Evolutionary conservation across 768 basidiomycete genomes (phyloP).

Genomic region (Tricholoma sp.): DNA sequence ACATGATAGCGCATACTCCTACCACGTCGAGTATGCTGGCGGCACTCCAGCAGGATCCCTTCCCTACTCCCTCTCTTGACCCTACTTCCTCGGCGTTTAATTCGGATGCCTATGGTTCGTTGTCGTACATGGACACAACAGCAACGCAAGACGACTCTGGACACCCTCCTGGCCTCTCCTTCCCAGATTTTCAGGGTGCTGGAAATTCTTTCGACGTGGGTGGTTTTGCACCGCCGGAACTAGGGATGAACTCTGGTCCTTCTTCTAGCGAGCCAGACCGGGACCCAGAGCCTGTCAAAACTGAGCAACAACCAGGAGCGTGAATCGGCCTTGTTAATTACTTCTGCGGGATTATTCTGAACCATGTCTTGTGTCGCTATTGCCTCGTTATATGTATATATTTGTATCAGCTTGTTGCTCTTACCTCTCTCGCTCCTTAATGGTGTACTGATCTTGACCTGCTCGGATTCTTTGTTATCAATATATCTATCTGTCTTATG

Average conservation of each 20-base stretch:
- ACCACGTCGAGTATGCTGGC: conserved; percentile 91
- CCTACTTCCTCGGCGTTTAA: conserved; percentile 56
- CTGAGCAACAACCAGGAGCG: conserved; percentile 44
- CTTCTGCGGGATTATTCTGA: conserved; percentile 7
- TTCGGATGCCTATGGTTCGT: conserved; percentile 61
- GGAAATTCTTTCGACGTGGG: conserved; percentile 66
- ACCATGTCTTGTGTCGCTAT: conserved; percentile 13
- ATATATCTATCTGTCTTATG: conserved; percentile 26
- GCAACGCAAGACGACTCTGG: conserved; percentile 60
- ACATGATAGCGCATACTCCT: conserved; percentile 73
- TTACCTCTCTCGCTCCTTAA: conserved; percentile 31
- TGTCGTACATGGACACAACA: conserved; percentile 75
- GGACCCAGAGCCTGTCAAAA: conserved; percentile 61
- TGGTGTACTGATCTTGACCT: conserved; percentile 31
- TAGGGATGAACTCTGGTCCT: conserved; percentile 52
- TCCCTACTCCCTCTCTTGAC: conserved; percentile 62
- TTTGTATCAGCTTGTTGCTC: conserved; percentile 23
- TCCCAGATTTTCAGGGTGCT: conserved; percentile 62
- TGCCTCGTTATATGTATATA: conserved; percentile 4
- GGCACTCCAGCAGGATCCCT: conserved; percentile 74
- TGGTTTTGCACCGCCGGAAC: conserved; percentile 61
- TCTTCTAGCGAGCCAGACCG: conserved; percentile 56
- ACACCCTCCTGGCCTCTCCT: conserved; percentile 61
- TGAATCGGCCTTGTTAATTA: conserved; percentile 19
- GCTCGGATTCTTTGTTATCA: conserved; percentile 30